These are phyloP conservation scores for Tetrahymena malaccensis DNA, from an alignment of 73 alveolate genomes.

Conservation along the genomic window DNA sequence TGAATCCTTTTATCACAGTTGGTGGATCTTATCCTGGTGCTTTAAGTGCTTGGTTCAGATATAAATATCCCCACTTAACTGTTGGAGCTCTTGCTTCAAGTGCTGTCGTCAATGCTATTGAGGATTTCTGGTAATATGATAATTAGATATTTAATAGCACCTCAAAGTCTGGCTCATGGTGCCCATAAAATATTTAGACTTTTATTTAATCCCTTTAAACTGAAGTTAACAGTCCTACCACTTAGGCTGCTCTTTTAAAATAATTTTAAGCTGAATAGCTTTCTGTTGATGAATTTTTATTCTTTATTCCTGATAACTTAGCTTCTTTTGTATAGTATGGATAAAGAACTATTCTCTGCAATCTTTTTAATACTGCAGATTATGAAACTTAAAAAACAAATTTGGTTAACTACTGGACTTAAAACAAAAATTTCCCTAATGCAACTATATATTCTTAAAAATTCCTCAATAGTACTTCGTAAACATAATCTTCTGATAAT, in stretches of 20 bases:
- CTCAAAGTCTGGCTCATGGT: conserved; percentile 3
- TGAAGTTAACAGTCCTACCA: background rate
- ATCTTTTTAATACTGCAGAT: background rate
- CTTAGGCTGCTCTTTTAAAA: background rate
- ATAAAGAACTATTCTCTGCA: conserved; percentile 16
- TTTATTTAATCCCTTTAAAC: background rate
- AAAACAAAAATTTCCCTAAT: background rate
- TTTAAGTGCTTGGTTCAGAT: conserved; percentile 62
- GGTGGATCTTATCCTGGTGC: conserved; percentile 78
- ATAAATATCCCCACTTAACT: conserved; percentile 51
- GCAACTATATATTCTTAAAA: background rate
- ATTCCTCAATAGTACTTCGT: background rate
- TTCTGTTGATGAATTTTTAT: conserved; percentile 18
- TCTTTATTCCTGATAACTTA: conserved; percentile 22
- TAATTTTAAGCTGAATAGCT: background rate
- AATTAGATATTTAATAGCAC: background rate
- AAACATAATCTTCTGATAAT: background rate
- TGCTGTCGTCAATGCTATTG: conserved; percentile 39
- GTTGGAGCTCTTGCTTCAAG: conserved; percentile 60
- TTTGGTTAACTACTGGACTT: background rate
- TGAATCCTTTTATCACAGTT: conserved; percentile 38
- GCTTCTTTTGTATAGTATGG: conserved; percentile 13
- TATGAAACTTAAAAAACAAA: background rate
- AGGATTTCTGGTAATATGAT: conserved; percentile 32
- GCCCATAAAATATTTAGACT: conserved; percentile 2